These are phyloP conservation scores for Cystobasidium ongulense DNA, from an alignment of 768 basidiomycete species.

Conservation along the genomic window DNA sequence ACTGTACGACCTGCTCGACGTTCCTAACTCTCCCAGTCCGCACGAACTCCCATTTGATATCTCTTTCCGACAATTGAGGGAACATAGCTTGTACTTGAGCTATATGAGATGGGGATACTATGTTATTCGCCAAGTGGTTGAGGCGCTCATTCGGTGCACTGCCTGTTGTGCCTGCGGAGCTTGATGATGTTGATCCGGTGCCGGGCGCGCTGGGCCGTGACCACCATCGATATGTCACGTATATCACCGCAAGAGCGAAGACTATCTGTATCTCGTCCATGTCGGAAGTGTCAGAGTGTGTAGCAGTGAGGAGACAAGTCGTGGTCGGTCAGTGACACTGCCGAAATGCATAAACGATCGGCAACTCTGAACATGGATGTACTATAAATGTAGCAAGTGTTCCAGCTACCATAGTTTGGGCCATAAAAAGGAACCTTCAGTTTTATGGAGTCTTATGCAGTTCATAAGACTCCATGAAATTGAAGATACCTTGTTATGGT, in stretches of 20 bases:
- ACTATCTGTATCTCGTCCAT: constrained; percentile 29
- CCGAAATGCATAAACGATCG: no score
- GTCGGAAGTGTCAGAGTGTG: no score
- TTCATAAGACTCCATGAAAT: no score
- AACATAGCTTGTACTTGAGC: constrained; percentile 26
- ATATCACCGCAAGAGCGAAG: constrained; percentile 16
- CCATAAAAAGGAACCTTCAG: no score
- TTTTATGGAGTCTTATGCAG: no score
- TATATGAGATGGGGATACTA: neutral
- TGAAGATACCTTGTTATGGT: no score
- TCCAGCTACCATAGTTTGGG: no score
- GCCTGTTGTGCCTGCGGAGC: neutral
- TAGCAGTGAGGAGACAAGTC: neutral
- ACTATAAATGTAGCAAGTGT: no score
- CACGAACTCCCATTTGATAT: constrained; percentile 22
- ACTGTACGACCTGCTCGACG: constrained; percentile 23
- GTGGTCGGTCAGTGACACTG: neutral
- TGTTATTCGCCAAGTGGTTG: neutral
- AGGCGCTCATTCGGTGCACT: neutral
- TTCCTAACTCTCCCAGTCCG: neutral
- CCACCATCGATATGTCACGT: constrained; percentile 10
- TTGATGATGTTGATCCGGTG: constrained; percentile 1
- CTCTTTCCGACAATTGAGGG: constrained; percentile 17
- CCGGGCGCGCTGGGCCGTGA: neutral
- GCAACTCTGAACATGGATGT: no score